phyloP scores from a whole-genome alignment of 148 eudicot species.

The Mesembryanthemum crystallinum region DNA sequence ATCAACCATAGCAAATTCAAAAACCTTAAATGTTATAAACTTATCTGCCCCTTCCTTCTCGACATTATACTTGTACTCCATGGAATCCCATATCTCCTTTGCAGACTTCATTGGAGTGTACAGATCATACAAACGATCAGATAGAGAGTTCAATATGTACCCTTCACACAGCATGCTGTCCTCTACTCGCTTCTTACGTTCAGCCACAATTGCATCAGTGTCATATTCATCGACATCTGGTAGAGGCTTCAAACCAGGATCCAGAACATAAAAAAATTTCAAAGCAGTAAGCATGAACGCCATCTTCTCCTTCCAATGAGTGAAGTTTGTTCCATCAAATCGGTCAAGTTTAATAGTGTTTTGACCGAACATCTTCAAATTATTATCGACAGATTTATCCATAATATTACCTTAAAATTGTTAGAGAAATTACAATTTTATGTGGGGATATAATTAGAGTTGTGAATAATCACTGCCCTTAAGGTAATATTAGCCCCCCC shows the following conservation, averaged over 20 bases:
- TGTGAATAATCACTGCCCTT: background rate
- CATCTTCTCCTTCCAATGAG: slow-evolving; percentile 19
- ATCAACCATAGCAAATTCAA: slow-evolving; percentile 14
- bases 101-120: background rate
- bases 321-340: slow-evolving; percentile 16
- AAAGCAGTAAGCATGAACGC: no score
- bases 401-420: background rate
- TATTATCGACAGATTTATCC: background rate
- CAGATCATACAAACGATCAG: slow-evolving; percentile 8
- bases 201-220: background rate
- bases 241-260: background rate
- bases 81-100: background rate
- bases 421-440: no score
- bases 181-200: slow-evolving; percentile 11
- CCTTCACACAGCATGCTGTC: slow-evolving; percentile 10
- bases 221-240: background rate
- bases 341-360: slow-evolving; percentile 12
- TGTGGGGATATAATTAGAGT: background rate
- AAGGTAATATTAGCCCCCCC: no score
- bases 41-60: slow-evolving; percentile 20
- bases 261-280: slow-evolving; percentile 22
- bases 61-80: slow-evolving; percentile 3
- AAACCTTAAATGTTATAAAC: slow-evolving; percentile 5
- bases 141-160: slow-evolving; percentile 7
- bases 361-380: slow-evolving; percentile 11